Evolutionary conservation across 2,329 filamentous ascomycete genomes (phyloP).

Genomic region (Fusarium verrucosum): DNA sequence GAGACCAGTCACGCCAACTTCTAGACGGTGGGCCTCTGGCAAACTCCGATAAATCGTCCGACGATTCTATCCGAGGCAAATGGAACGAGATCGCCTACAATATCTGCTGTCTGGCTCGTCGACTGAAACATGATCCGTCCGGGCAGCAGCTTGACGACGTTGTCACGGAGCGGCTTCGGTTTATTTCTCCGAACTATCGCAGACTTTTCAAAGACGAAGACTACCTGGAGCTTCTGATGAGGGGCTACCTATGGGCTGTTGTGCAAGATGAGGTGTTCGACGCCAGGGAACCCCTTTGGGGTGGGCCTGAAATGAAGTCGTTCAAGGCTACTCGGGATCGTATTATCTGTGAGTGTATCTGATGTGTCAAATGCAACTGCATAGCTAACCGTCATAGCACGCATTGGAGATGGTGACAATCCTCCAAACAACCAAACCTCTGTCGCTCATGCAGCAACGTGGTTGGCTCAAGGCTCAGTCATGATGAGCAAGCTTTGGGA

Average conservation of each 20-base stretch:
- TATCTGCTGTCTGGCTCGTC: conserved; percentile 13
- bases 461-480: conserved; percentile 8
- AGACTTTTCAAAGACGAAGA: not conserved
- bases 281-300: not conserved
- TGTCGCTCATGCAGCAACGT: not conserved
- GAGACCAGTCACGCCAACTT: not conserved
- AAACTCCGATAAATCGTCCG: conserved; percentile 18
- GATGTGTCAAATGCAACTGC: fast-evolving
- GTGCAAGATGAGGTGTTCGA: not conserved
- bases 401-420: fast-evolving
- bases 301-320: fast-evolving
- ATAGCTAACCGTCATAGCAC: not conserved
- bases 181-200: fast-evolving
- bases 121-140: not conserved
- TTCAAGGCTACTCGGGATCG: fast-evolving
- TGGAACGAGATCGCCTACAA: conserved; percentile 36
- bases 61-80: conserved; percentile 8
- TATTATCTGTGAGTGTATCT: not conserved
- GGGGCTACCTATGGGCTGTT: conserved; percentile 7
- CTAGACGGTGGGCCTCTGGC: not conserved
- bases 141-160: fast-evolving
- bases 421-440: fast-evolving
- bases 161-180: fast-evolving
- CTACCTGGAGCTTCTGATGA: not conserved
- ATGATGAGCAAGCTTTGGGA: not conserved